These are phyloP conservation scores for Fusarium drepaniforme DNA, from an alignment of 2,329 filamentous ascomycete genomes.

Conservation along the genomic window DNA sequence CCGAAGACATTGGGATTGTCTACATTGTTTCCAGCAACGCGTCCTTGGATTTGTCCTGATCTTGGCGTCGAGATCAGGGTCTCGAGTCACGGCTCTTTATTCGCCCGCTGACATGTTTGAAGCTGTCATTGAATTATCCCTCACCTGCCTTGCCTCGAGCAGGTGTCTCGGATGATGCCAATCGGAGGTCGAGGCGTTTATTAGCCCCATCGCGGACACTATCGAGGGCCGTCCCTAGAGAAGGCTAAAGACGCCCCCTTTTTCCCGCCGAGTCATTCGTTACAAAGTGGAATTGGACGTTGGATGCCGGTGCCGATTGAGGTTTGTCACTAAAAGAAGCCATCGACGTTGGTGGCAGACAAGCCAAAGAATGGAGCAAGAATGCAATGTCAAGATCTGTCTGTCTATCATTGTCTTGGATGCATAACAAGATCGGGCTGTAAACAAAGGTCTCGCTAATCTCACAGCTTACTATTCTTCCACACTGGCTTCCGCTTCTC, in stretches of 20 bases:
- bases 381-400: constrained; percentile 12
- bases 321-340: constrained; percentile 8
- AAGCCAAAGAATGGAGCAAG: neutral
- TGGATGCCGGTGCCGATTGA: neutral
- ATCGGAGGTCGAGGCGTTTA: constrained; percentile 17
- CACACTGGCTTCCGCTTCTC: constrained; percentile 79
- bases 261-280: neutral
- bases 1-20: constrained; percentile 18
- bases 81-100: constrained; percentile 3
- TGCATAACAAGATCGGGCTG: neutral
- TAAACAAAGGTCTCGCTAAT: neutral
- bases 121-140: constrained; percentile 23
- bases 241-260: neutral
- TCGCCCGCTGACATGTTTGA: constrained; percentile 1
- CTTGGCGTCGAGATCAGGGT: constrained; percentile 26
- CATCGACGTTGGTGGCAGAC: constrained; percentile 33
- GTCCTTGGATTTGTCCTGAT: constrained; percentile 11
- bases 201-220: constrained; percentile 28
- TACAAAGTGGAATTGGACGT: neutral
- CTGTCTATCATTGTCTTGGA: neutral
- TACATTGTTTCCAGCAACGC: constrained; percentile 6
- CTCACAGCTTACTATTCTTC: constrained; percentile 72
- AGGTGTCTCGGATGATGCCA: constrained; percentile 22
- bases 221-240: constrained; percentile 40
- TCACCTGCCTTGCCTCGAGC: neutral